Conservation (phyloP, 768 basidiomycete species). For the Panus rudis region DNA sequence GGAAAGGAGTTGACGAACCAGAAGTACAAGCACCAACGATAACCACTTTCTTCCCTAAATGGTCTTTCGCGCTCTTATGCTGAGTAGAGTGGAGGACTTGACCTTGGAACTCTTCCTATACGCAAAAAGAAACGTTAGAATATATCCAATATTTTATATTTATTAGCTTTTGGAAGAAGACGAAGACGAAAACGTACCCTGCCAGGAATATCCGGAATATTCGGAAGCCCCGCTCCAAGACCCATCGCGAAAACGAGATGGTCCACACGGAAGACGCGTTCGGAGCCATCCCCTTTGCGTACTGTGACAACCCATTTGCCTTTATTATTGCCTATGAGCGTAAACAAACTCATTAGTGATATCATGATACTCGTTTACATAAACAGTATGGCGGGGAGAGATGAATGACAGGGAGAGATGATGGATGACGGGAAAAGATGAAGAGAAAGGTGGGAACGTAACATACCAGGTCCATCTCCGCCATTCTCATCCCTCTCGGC, state of each 20-base stretch:
- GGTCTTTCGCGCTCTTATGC: conserved; percentile 49
- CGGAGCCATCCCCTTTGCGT: conserved; percentile 29
- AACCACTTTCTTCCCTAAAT: conserved; percentile 62
- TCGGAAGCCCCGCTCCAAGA: conserved; percentile 31
- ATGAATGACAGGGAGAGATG: too few relatives aligned
- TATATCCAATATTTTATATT: too few relatives aligned
- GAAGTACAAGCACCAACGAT: conserved; percentile 65
- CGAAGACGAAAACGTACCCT: conserved; percentile 14
- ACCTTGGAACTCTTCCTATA: conserved; percentile 55
- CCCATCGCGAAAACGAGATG: conserved; percentile 36
- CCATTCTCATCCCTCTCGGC: conserved; percentile 14
- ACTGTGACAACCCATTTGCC: conserved; percentile 25
- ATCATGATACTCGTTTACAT: too few relatives aligned
- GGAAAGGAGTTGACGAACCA: conserved; percentile 20
- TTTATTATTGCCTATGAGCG: too few relatives aligned
- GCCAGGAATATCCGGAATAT: conserved; percentile 28
- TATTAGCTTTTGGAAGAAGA: too few relatives aligned
- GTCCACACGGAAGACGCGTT: conserved; percentile 20
- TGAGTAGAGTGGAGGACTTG: conserved; percentile 50
- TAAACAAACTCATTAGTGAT: too few relatives aligned
- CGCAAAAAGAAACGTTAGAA: not conserved
- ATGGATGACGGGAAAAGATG: too few relatives aligned
- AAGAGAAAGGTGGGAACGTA: too few relatives aligned
- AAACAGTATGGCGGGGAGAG: too few relatives aligned
- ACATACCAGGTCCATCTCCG: too few relatives aligned